Conservation (phyloP, 225 moss, liverwort and hornwort genomes). For the Sphagnum tenellum region DNA sequence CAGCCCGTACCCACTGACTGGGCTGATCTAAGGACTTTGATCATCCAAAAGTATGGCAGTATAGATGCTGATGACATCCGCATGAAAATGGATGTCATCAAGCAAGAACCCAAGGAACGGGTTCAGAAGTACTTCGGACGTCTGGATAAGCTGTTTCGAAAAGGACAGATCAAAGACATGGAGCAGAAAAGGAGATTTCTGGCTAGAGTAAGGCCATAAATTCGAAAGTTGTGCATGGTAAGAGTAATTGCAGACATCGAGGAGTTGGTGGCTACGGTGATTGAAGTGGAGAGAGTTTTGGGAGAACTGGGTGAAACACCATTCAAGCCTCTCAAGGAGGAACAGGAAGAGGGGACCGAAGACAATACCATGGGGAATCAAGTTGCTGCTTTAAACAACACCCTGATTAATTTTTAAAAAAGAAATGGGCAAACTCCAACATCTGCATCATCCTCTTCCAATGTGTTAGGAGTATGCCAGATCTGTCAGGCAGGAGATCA, state of each 20-base stretch:
- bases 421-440: too few species aligned
- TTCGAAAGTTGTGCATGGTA: background rate
- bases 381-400: too few species aligned
- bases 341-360: background rate
- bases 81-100: background rate
- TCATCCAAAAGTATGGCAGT: background rate
- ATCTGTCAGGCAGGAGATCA: background rate
- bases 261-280: background rate
- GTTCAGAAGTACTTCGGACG: background rate
- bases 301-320: background rate
- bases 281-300: background rate
- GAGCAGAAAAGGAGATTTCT: background rate
- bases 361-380: too few species aligned
- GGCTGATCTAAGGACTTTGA: background rate
- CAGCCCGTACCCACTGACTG: background rate
- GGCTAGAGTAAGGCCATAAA: background rate
- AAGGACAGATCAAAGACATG: background rate
- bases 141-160: background rate
- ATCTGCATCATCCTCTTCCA: too few species aligned
- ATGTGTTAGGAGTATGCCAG: background rate
- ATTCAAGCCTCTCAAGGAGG: background rate
- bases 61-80: background rate
- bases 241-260: background rate
- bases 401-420: too few species aligned
- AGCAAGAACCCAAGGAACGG: background rate